Conservation (phyloP, 2,329 filamentous ascomycete genomes). For the Alternaria incomplexa region DNA sequence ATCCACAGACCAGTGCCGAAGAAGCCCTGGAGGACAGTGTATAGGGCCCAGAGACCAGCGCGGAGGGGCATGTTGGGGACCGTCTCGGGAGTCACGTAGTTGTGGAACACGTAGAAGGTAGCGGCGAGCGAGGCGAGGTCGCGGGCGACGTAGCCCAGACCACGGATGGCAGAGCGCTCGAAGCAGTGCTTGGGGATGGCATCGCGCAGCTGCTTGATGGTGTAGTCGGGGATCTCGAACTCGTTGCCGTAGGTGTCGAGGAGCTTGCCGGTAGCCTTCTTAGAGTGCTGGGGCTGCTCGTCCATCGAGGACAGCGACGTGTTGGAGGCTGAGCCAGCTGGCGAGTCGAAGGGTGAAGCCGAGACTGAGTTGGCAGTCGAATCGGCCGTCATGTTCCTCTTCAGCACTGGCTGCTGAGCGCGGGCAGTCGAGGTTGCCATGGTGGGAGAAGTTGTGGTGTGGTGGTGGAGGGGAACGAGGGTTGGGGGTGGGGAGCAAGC, state of each 20-base stretch:
- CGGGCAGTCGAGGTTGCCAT: slow-evolving; percentile 61
- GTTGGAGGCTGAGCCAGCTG: slow-evolving; percentile 73
- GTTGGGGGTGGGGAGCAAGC: slow-evolving; percentile 6
- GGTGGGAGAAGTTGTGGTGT: slow-evolving; percentile 7
- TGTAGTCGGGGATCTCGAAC: slow-evolving; percentile 92
- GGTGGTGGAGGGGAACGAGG: neutral
- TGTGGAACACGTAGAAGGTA: slow-evolving; percentile 89
- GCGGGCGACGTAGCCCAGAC: slow-evolving; percentile 82
- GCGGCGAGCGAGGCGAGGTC: slow-evolving; percentile 74
- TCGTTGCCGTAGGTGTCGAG: slow-evolving; percentile 93
- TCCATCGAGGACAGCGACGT: slow-evolving; percentile 92
- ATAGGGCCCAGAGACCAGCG: slow-evolving; percentile 68
- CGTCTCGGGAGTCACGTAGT: slow-evolving; percentile 83
- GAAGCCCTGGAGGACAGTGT: slow-evolving; percentile 85
- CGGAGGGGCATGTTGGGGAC: slow-evolving; percentile 74
- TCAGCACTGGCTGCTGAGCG: slow-evolving; percentile 56
- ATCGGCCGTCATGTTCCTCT: slow-evolving; percentile 57
- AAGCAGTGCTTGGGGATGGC: slow-evolving; percentile 98
- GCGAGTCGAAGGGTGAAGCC: slow-evolving; percentile 65
- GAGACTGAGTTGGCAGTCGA: slow-evolving; percentile 61
- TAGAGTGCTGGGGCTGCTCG: slow-evolving; percentile 58
- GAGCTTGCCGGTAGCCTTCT: slow-evolving; percentile 65
- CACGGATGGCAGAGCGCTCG: slow-evolving; percentile 77
- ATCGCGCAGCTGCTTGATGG: slow-evolving; percentile 95
- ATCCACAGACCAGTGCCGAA: slow-evolving; percentile 97